Conservation (phyloP, 495 filamentous ascomycete genomes). For the Penicillium diatomitis region DNA sequence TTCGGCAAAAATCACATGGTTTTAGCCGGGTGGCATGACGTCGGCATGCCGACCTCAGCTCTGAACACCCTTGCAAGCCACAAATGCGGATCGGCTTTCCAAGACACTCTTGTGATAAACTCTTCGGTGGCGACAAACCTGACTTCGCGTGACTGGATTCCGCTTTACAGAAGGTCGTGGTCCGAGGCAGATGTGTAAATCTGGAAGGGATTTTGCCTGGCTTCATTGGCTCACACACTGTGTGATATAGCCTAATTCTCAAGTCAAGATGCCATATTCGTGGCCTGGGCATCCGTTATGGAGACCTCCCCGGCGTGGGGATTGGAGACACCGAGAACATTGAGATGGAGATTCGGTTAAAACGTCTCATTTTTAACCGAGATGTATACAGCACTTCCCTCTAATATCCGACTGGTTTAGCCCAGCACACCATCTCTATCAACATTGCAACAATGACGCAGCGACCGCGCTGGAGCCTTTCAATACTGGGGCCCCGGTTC, state of each 20-base stretch:
- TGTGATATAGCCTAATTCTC: no score
- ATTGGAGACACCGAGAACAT: background rate
- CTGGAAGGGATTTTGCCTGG: no score
- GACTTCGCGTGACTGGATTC: background rate
- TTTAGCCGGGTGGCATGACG: conserved; percentile 9
- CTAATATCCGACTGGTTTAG: conserved; percentile 7
- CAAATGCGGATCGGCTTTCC: background rate
- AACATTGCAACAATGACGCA: conserved; percentile 13
- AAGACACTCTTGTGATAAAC: background rate
- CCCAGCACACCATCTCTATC: background rate
- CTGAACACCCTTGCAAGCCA: background rate
- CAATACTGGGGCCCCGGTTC: conserved; percentile 8
- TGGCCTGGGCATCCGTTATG: no score
- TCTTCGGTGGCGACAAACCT: background rate
- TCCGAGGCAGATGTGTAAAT: no score
- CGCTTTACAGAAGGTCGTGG: no score
- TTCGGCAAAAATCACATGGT: background rate
- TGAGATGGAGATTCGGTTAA: conserved; percentile 9
- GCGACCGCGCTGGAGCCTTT: conserved; percentile 4
- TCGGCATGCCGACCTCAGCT: conserved; percentile 18
- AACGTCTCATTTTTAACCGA: background rate
- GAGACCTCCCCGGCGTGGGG: no score
- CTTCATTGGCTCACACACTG: no score
- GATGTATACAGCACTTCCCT: no score
- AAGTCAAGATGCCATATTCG: no score